Evolutionary conservation across 805 yeast species (phyloP).

Genomic region (Kuraishia borneana): DNA sequence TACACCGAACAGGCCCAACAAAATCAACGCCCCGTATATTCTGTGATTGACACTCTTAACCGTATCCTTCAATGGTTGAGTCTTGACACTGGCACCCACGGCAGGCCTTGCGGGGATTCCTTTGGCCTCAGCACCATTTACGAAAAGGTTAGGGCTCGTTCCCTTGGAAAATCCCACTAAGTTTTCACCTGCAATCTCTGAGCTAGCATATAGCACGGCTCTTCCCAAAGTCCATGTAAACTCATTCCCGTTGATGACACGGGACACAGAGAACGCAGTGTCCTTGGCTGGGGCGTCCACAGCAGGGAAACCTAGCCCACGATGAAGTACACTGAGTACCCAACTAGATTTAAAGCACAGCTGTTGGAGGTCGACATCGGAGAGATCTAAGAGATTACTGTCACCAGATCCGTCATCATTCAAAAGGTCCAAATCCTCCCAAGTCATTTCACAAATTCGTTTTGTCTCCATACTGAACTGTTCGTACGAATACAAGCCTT

Average conservation of each 20-base stretch:
- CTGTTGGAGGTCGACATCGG: slow-evolving; percentile 34
- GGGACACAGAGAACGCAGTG: slow-evolving; percentile 33
- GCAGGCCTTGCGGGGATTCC: slow-evolving; percentile 31
- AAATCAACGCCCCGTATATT: slow-evolving; percentile 19
- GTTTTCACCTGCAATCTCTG: slow-evolving; percentile 33
- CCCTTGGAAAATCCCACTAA: slow-evolving; percentile 35
- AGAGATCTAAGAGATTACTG: slow-evolving; percentile 13
- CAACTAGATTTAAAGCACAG: slow-evolving; percentile 55
- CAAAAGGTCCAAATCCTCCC: slow-evolving; percentile 23
- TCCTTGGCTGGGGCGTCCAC: slow-evolving; percentile 10
- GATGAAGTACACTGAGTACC: slow-evolving; percentile 43
- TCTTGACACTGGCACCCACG: slow-evolving; percentile 15
- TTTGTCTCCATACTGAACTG: slow-evolving; percentile 31
- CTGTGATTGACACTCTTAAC: slow-evolving; percentile 21
- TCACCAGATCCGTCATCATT: slow-evolving; percentile 15
- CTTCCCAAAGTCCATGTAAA: slow-evolving; percentile 90
- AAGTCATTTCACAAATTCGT: slow-evolving; percentile 33
- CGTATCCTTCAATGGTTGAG: slow-evolving; percentile 23
- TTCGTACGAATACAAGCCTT: slow-evolving; percentile 31
- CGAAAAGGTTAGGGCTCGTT: slow-evolving; percentile 34
- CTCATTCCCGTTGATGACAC: slow-evolving; percentile 67
- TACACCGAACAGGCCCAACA: slow-evolving; percentile 3
- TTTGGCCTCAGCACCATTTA: slow-evolving; percentile 41
- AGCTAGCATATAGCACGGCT: slow-evolving; percentile 52
- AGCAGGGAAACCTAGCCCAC: slow-evolving; percentile 46